Evolutionary conservation across 225 moss, liverwort and hornwort genomes (phyloP).

Genomic region (Physcomitrellopsis africana): DNA sequence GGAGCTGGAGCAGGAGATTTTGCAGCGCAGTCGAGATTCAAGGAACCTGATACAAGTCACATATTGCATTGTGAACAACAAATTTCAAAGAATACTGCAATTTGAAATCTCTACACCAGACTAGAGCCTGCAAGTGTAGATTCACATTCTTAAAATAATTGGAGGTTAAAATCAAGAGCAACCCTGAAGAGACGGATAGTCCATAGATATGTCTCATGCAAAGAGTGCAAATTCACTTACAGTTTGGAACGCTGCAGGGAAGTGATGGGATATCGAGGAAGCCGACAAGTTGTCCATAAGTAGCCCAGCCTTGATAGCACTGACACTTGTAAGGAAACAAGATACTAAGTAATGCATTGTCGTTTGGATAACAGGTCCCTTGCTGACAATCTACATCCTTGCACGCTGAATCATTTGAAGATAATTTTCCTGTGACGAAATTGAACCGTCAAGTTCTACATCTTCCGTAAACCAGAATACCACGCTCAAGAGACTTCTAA

Average conservation of each 20-base stretch:
- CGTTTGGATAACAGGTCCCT: constrained; percentile 57
- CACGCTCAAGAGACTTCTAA: neutral
- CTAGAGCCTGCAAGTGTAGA: too few relatives aligned
- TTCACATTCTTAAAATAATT: neutral
- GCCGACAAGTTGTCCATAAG: constrained; percentile 40
- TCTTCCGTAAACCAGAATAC: neutral
- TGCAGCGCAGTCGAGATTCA: constrained; percentile 40
- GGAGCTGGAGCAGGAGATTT: constrained; percentile 43
- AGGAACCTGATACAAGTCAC: constrained; percentile 34
- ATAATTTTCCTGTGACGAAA: constrained; percentile 24
- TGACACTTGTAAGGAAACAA: constrained; percentile 61
- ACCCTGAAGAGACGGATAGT: neutral
- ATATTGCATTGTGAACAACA: neutral
- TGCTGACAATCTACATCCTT: constrained; percentile 45
- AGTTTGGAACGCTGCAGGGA: constrained; percentile 64
- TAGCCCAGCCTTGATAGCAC: constrained; percentile 54
- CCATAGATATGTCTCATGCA: neutral
- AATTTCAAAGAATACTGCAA: neutral
- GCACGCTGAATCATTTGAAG: constrained; percentile 35
- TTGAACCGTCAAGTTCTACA: neutral
- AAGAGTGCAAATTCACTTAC: constrained; percentile 28
- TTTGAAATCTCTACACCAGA: neutral
- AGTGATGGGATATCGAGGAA: constrained; percentile 52
- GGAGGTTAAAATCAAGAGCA: neutral
- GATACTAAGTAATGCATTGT: constrained; percentile 22